These are phyloP conservation scores for Aspergillus sp. DNA, from an alignment of 2,329 filamentous ascomycete species.

Conservation along the genomic window DNA sequence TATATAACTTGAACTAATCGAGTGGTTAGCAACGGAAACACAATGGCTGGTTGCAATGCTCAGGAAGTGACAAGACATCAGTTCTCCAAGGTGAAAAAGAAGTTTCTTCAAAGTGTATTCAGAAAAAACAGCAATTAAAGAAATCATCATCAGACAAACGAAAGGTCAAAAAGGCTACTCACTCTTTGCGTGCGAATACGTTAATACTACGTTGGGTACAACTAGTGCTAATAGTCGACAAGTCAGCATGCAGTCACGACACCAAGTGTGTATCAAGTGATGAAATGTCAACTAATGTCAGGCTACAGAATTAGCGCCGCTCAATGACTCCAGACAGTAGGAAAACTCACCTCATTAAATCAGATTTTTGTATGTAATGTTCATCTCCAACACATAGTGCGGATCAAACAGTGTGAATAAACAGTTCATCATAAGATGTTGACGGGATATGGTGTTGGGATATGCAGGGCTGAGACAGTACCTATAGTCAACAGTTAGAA, in stretches of 20 bases:
- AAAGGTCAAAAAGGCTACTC: conserved; percentile 18
- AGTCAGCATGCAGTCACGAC: conserved; percentile 29
- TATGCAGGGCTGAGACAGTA: conserved; percentile 23
- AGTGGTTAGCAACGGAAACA: conserved; percentile 26
- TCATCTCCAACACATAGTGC: conserved; percentile 55
- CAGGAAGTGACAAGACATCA: conserved; percentile 7
- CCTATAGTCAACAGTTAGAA: conserved; percentile 27
- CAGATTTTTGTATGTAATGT: conserved; percentile 66
- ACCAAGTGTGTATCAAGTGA: conserved; percentile 21
- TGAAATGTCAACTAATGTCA: conserved; percentile 42
- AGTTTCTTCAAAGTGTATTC: conserved; percentile 60
- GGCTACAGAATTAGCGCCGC: conserved; percentile 39
- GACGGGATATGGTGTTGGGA: conserved; percentile 25
- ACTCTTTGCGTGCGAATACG: conserved; percentile 18
- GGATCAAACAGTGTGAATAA: conserved; percentile 73
- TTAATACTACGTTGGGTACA: neutral
- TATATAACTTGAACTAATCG: conserved; percentile 8
- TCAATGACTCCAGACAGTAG: neutral
- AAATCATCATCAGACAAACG: conserved; percentile 55
- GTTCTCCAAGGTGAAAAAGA: conserved; percentile 19
- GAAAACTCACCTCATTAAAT: conserved; percentile 64
- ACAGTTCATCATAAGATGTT: conserved; percentile 61
- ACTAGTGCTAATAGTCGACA: conserved; percentile 17
- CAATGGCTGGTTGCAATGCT: conserved; percentile 4
- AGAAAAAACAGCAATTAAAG: conserved; percentile 65